Conservation (phyloP, 768 basidiomycete genomes). For the Mycena filopes region DNA sequence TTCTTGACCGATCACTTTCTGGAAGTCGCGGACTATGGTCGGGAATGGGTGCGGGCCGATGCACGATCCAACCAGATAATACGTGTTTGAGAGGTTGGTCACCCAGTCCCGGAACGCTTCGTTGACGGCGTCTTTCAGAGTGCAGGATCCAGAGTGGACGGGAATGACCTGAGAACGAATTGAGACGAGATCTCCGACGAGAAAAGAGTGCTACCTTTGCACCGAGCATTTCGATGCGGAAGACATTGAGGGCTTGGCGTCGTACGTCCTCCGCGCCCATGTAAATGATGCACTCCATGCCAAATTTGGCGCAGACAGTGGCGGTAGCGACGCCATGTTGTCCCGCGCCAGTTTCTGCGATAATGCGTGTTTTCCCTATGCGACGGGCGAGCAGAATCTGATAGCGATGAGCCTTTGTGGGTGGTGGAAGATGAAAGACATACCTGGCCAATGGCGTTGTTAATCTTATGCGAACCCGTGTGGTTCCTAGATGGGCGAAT, state of each 20-base stretch:
- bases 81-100: slow-evolving; percentile 91
- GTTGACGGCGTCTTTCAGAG: slow-evolving; percentile 98
- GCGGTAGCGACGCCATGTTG: slow-evolving; percentile 99
- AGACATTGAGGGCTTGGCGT: slow-evolving; percentile 96
- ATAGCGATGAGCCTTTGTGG: slow-evolving; percentile 17
- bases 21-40: slow-evolving; percentile 98
- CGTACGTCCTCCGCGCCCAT: slow-evolving; percentile 99
- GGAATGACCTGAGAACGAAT: slow-evolving; percentile 79
- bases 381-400: slow-evolving; percentile 94
- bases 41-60: slow-evolving; percentile 99
- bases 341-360: slow-evolving; percentile 98
- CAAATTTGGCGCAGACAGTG: slow-evolving; percentile 97
- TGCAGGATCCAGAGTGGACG: slow-evolving; percentile 92
- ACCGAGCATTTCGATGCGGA: slow-evolving; percentile 97
- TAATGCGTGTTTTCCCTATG: slow-evolving; percentile 95
- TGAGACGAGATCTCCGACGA: not conserved
- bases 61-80: slow-evolving; percentile 96
- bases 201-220: slow-evolving; percentile 66
- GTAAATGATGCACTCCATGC: slow-evolving; percentile 93
- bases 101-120: slow-evolving; percentile 99
- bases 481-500: slow-evolving; percentile 75
- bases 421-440: slow-evolving; percentile 29
- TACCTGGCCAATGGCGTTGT: slow-evolving; percentile 97
- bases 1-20: slow-evolving; percentile 93
- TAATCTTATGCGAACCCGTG: slow-evolving; percentile 99